phyloP scores from a whole-genome alignment of 805 yeast species.

The Ogataea ganodermae region DNA sequence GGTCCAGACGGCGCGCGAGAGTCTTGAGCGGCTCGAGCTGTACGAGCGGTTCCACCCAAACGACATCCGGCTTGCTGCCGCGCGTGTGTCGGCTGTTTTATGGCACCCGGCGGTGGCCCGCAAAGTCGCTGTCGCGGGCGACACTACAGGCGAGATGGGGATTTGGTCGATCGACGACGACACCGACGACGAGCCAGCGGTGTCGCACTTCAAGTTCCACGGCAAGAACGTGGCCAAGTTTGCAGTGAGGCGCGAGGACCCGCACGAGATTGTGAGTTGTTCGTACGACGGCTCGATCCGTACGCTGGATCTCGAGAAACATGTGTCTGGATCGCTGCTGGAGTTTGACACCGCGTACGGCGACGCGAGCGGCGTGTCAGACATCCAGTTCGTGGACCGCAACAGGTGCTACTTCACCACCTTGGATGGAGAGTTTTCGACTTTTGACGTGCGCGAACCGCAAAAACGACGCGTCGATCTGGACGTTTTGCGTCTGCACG shows the following conservation, averaged over 20 bases:
- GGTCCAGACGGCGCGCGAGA: constrained; percentile 51
- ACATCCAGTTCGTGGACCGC: constrained; percentile 58
- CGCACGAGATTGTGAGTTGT: constrained; percentile 59
- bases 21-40: constrained; percentile 51
- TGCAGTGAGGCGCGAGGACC: constrained; percentile 50
- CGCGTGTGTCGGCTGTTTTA: constrained; percentile 69
- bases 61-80: constrained; percentile 67
- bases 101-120: constrained; percentile 75
- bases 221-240: constrained; percentile 66
- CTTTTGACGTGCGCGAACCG: constrained; percentile 60
- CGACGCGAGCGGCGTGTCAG: constrained; percentile 69
- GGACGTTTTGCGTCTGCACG: constrained; percentile 63
- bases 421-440: constrained; percentile 74
- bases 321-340: constrained; percentile 61
- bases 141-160: constrained; percentile 83
- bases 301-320: constrained; percentile 61
- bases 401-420: constrained; percentile 74
- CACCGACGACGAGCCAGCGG: constrained; percentile 47
- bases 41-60: constrained; percentile 64
- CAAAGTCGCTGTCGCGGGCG: constrained; percentile 79
- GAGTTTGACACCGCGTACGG: constrained; percentile 57
- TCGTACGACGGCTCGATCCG: constrained; percentile 91
- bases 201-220: constrained; percentile 71
- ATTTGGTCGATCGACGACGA: constrained; percentile 74
- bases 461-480: constrained; percentile 24